Evolutionary conservation across 441 rosid genomes (phyloP), one percentile per base, ranked within the genome.

Genomic region (Francoa sonchifolia): DNA sequence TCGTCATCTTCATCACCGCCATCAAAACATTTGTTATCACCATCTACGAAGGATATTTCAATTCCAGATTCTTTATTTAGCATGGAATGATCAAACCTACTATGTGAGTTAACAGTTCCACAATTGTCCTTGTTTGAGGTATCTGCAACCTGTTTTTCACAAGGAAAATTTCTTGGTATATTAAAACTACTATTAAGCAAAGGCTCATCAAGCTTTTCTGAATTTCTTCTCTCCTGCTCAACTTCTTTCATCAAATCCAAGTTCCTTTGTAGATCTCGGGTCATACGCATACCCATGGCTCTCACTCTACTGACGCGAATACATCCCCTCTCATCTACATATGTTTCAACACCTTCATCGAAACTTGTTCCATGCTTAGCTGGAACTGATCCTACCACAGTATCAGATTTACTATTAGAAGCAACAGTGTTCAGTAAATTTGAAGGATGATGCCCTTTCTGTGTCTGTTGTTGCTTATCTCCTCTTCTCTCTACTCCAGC

Each of bases 281-380:
- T 90, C 96, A 90, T 82, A 42, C 72, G 77, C 59, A 90, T 69
- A 31, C 98, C 98, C 96, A 90, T 82, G 47, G 88, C 94, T 68
- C 81, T 72, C 51, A 72, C 66, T 61, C 72, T 78, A 63, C 78
- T 80, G 42, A 89, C 78, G 57, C 85, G 76, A 22, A 70, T 34
- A 39, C 52, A 77, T 2, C 98, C 98, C 58, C 77, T 79, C 51
- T 85, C 96, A 61, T 89, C 96, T 38, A 68, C 47, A 68, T 77
- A 85, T 48, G 93, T 85, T 59, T 78, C 82, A 47, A 85, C 72
- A 65, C 68, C 74, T 43, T 81, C 76, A 42, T 77, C 74, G 56
- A 69, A 69, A 51, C 33, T 46, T 27, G 36, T 33, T 55, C 38
- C 48, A 15, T 69, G 46, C 52, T 74, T 70, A 58, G 60, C 63